Evolutionary conservation across 345 rosid genomes (phyloP).

Genomic region (Heritiera littoralis): DNA sequence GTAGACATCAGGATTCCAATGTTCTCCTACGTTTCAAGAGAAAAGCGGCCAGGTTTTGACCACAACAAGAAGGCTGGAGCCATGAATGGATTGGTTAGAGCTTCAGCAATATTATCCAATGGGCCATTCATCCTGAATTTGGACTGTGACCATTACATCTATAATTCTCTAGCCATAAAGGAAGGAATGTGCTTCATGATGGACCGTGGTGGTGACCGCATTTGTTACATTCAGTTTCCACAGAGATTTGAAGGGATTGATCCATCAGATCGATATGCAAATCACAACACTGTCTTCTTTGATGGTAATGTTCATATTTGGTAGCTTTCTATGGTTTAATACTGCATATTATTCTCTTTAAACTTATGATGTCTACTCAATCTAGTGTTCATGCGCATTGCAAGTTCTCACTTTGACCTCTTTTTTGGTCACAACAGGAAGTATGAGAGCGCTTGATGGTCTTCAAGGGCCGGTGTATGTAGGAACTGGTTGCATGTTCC

Average conservation of each 20-base stretch:
- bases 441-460: constrained; percentile 94
- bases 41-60: constrained; percentile 81
- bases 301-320: constrained; percentile 45
- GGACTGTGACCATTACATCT: constrained; percentile 89
- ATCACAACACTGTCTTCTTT: constrained; percentile 88
- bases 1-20: constrained; percentile 75
- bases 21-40: constrained; percentile 83
- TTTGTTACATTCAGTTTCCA: constrained; percentile 92
- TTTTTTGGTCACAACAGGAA: constrained; percentile 51
- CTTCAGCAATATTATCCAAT: constrained; percentile 81
- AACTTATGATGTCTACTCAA: no score
- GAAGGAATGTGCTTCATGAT: constrained; percentile 99
- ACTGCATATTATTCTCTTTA: neutral
- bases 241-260: constrained; percentile 96
- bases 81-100: constrained; percentile 93
- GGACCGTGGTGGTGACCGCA: constrained; percentile 94
- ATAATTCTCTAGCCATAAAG: constrained; percentile 68
- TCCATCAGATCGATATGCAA: constrained; percentile 91
- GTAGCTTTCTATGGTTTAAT: no score
- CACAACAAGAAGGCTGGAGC: constrained; percentile 97
- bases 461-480: constrained; percentile 93
- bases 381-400: neutral
- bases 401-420: neutral
- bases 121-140: constrained; percentile 86
- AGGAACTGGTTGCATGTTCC: constrained; percentile 94